These are phyloP conservation scores for Aureobasidium melanogenum DNA, from an alignment of 2,329 filamentous ascomycete genomes.

Conservation along the genomic window DNA sequence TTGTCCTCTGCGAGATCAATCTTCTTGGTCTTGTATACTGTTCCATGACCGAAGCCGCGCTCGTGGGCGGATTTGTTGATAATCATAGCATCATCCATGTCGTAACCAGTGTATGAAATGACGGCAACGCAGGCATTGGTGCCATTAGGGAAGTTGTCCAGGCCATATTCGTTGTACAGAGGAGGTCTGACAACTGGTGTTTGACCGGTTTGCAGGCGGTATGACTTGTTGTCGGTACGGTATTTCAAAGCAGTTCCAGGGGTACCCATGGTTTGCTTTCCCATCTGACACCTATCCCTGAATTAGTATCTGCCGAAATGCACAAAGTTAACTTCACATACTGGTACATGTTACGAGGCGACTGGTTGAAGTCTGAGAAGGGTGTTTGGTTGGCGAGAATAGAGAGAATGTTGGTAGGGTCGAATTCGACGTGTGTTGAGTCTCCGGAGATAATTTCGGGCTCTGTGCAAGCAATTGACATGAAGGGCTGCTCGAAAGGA, in stretches of 20 bases:
- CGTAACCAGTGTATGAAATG: slow-evolving; percentile 97
- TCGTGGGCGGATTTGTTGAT: slow-evolving; percentile 96
- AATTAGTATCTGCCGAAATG: background rate
- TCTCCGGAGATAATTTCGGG: slow-evolving; percentile 79
- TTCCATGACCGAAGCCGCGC: slow-evolving; percentile 88
- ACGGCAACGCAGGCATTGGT: slow-evolving; percentile 94
- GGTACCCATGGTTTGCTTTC: slow-evolving; percentile 98
- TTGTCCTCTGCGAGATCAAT: slow-evolving; percentile 74
- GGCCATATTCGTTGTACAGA: slow-evolving; percentile 88
- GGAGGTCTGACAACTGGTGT: slow-evolving; percentile 88
- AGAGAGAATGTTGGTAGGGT: slow-evolving; percentile 92
- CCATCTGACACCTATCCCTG: slow-evolving; percentile 68
- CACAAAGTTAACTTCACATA: background rate
- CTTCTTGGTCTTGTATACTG: slow-evolving; percentile 96
- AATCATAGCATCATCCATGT: slow-evolving; percentile 99
- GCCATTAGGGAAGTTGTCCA: slow-evolving; percentile 97
- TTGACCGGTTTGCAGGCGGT: slow-evolving; percentile 88
- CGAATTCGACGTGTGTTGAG: slow-evolving; percentile 87
- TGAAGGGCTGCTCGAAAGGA: slow-evolving; percentile 92
- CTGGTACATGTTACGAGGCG: slow-evolving; percentile 91
- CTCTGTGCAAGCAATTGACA: slow-evolving; percentile 92
- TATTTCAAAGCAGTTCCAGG: slow-evolving; percentile 76
- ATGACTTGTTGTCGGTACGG: slow-evolving; percentile 95
- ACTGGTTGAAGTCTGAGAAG: slow-evolving; percentile 98
- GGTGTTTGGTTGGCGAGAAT: slow-evolving; percentile 98